Percentiles rank a stretch among this genome's conserved stretches.
phyloP scores from a whole-genome alignment of 441 rosid species.

The Lepidium campestre region DNA sequence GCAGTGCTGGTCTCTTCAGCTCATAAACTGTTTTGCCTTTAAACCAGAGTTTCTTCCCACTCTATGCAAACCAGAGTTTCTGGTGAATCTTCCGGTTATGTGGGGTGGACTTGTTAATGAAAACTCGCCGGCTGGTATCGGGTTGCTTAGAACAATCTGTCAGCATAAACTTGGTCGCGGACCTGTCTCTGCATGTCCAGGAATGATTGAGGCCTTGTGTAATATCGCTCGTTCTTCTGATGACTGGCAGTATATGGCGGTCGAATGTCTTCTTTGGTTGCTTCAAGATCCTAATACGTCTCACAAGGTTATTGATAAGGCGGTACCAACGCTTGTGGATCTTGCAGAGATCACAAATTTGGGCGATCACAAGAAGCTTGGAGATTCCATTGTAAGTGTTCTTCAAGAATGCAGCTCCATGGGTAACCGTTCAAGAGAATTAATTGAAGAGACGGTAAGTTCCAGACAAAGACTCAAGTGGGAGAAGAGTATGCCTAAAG shows the following conservation, averaged over 20 bases:
- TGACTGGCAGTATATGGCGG: slow-evolving; percentile 97
- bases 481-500: slow-evolving; percentile 92
- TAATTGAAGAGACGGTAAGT: slow-evolving; percentile 61
- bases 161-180: slow-evolving; percentile 92
- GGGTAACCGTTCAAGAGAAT: slow-evolving; percentile 54
- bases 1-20: slow-evolving; percentile 98
- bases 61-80: slow-evolving; percentile 78
- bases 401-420: slow-evolving; percentile 71
- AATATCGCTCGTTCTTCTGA: slow-evolving; percentile 89
- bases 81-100: slow-evolving; percentile 82
- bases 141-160: slow-evolving; percentile 84
- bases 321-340: slow-evolving; percentile 78
- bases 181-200: slow-evolving; percentile 78
- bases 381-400: slow-evolving; percentile 67
- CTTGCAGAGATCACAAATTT: slow-evolving; percentile 73
- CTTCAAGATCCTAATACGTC: slow-evolving; percentile 85
- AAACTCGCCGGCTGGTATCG: slow-evolving; percentile 97
- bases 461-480: slow-evolving; percentile 73
- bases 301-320: slow-evolving; percentile 73
- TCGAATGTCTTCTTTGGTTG: slow-evolving; percentile 94
- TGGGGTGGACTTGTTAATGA: slow-evolving; percentile 99
- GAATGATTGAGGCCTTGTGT: slow-evolving; percentile 77
- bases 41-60: slow-evolving; percentile 88
- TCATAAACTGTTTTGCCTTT: slow-evolving; percentile 90
- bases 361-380: slow-evolving; percentile 91